Evolutionary conservation across 2,329 filamentous ascomycete genomes (phyloP).

Genomic region (Laburnicola sp.): DNA sequence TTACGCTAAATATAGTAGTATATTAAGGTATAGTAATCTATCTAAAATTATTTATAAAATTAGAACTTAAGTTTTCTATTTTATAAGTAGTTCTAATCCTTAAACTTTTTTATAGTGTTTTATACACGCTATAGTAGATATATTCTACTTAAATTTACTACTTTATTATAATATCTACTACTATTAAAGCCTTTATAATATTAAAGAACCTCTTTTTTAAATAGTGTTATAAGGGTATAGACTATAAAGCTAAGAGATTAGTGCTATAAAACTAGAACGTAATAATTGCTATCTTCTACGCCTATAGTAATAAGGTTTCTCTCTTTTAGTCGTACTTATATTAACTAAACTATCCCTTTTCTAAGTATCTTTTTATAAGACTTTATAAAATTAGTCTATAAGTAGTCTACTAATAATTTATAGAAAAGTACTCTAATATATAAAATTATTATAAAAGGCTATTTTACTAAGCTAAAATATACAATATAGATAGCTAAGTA

Average conservation of each 20-base stretch:
- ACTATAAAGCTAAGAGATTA: slow-evolving; percentile 7
- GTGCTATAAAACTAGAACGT: slow-evolving; percentile 5
- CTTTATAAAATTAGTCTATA: not conserved
- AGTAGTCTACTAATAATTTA: not conserved
- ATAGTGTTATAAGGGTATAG: slow-evolving; percentile 1
- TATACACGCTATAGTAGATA: not conserved
- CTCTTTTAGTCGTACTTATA: slow-evolving; percentile 8
- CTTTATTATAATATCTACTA: not conserved
- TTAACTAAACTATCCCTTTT: not conserved
- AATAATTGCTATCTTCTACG: slow-evolving; percentile 8
- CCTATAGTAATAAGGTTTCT: slow-evolving; percentile 2
- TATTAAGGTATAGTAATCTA: too few relatives aligned
- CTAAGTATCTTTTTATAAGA: not conserved
- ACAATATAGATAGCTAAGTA: not conserved
- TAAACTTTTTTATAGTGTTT: not conserved
- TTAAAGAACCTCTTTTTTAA: slow-evolving; percentile 6
- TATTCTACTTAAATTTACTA: not conserved
- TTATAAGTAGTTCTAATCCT: not conserved
- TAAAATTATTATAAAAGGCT: not conserved
- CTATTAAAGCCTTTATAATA: not conserved
- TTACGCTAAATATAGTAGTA: too few relatives aligned
- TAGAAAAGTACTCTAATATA: not conserved
- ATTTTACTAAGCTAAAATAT: not conserved
- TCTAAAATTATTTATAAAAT: not conserved
- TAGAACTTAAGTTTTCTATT: not conserved